Percentiles rank a stretch among this genome's conserved stretches.
Conservation (phyloP, 164 flowering plant genomes). For the Litsea cubeba region DNA sequence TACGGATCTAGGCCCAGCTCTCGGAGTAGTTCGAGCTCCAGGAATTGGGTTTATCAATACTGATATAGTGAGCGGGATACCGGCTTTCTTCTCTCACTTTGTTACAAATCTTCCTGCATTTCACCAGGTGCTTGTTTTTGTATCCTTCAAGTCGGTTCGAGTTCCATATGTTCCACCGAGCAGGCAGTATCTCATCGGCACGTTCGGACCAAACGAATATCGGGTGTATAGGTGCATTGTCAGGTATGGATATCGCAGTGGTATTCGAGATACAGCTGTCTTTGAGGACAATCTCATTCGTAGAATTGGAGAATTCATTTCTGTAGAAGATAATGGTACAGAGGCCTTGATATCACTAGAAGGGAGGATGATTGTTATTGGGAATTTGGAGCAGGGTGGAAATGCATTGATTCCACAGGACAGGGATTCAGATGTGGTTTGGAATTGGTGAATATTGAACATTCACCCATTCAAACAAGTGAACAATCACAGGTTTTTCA, state of each 20-base stretch:
- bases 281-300: constrained; percentile 58
- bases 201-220: constrained; percentile 51
- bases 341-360: constrained; percentile 39
- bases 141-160: constrained; percentile 50
- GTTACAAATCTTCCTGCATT: constrained; percentile 72
- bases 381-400: constrained; percentile 27
- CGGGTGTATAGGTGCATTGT: constrained; percentile 59
- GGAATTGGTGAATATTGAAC: constrained; percentile 4
- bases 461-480: constrained; percentile 2
- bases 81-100: constrained; percentile 72
- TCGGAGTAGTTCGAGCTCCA: constrained; percentile 59
- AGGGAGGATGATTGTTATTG: constrained; percentile 55
- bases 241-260: constrained; percentile 58
- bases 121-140: constrained; percentile 63
- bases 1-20: constrained; percentile 40
- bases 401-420: constrained; percentile 34
- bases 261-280: constrained; percentile 34
- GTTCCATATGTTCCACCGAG: constrained; percentile 40
- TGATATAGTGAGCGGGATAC: constrained; percentile 56
- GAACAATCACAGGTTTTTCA: constrained; percentile 6
- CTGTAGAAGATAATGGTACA: constrained; percentile 43
- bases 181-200: constrained; percentile 46
- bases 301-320: constrained; percentile 54
- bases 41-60: constrained; percentile 77
- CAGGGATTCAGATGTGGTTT: constrained; percentile 6